Percentiles rank a stretch among this genome's conserved stretches.
Evolutionary conservation across 768 basidiomycete genomes (phyloP).

Genomic region (Cystofilobasidium macerans): DNA sequence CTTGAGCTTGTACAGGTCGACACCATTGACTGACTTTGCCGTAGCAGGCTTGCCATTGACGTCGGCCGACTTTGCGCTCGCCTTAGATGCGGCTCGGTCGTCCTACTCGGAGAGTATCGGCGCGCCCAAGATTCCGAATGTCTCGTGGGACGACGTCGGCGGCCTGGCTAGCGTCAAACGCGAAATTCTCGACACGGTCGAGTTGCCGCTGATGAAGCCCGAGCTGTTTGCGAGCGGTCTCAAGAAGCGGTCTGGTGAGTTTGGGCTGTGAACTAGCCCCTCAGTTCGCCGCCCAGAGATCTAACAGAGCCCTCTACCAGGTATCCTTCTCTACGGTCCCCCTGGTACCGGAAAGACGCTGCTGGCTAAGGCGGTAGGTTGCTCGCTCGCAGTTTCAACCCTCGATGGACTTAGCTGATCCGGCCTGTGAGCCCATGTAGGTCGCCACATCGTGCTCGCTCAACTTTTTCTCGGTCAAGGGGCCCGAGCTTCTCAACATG

Average conservation of each 20-base stretch:
- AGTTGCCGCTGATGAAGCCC: slow-evolving; percentile 78
- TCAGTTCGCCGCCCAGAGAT: neutral
- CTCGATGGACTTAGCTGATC: neutral
- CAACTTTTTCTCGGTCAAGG: slow-evolving; percentile 96
- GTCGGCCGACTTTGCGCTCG: slow-evolving; percentile 58
- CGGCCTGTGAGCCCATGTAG: neutral
- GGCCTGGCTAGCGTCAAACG: slow-evolving; percentile 75
- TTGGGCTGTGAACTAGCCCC: slow-evolving; percentile 15
- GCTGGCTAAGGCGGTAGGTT: slow-evolving; percentile 70
- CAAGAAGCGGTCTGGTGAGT: slow-evolving; percentile 84
- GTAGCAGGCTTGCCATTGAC: slow-evolving; percentile 40
- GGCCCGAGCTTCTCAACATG: slow-evolving; percentile 92
- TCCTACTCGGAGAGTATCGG: slow-evolving; percentile 86
- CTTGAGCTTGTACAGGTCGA: neutral
- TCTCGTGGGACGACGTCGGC: slow-evolving; percentile 95
- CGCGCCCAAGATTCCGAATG: slow-evolving; percentile 90
- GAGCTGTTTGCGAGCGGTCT: slow-evolving; percentile 80
- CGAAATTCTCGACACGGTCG: slow-evolving; percentile 92
- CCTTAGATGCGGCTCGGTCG: slow-evolving; percentile 58
- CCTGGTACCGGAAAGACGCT: slow-evolving; percentile 94
- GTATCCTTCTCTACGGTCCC: slow-evolving; percentile 83
- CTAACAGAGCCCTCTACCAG: slow-evolving; percentile 42
- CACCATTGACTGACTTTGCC: slow-evolving; percentile 27
- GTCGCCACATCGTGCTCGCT: slow-evolving; percentile 84
- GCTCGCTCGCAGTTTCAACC: neutral